Evolutionary conservation across 768 basidiomycete genomes (phyloP).

Genomic region (Suillus brevipes): DNA sequence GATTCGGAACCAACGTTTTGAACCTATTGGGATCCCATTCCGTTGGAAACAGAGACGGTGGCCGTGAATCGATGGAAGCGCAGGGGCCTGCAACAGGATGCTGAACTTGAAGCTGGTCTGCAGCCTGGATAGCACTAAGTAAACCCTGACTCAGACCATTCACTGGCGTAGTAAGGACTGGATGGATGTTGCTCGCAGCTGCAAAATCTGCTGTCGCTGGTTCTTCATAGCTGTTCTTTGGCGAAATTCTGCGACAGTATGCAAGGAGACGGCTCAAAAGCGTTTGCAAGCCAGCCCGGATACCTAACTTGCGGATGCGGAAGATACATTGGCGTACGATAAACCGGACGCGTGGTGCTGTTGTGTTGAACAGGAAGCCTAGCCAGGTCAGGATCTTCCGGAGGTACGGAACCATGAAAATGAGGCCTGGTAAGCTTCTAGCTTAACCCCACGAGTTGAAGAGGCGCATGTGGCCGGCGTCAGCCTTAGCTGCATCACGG

Average conservation of each 20-base stretch:
- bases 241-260: too few species aligned
- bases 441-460: background rate
- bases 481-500: too few species aligned
- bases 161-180: background rate
- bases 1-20: background rate
- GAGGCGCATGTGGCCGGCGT: too few species aligned
- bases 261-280: background rate
- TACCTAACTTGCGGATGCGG: background rate
- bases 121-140: background rate
- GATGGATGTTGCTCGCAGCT: background rate
- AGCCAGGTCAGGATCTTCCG: background rate
- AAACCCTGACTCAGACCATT: background rate
- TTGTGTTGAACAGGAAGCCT: background rate
- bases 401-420: background rate
- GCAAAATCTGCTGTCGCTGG: background rate
- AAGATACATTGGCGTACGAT: background rate
- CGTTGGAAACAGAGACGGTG: background rate
- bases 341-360: background rate
- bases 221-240: background rate
- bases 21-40: constrained; percentile 1
- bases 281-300: background rate
- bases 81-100: background rate
- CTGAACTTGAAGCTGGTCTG: background rate
- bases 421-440: background rate
- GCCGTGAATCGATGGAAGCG: background rate